Conservation (phyloP, 1,139 yeast genomes). For the Lodderomyces margitis region DNA sequence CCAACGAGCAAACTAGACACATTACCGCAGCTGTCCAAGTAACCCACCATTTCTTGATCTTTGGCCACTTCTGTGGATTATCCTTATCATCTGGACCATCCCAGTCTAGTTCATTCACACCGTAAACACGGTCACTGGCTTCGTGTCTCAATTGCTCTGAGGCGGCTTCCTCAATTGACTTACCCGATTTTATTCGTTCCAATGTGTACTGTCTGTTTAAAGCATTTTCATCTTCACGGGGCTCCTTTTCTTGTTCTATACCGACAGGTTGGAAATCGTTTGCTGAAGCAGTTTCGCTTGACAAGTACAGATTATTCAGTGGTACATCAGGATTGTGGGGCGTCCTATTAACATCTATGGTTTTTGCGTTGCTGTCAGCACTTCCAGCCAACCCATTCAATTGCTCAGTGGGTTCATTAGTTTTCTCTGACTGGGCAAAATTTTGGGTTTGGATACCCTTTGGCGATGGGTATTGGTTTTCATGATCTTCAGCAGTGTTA, state of each 20-base stretch:
- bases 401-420: not conserved
- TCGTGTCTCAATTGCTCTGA: slow-evolving; percentile 11
- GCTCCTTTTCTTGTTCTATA: not conserved
- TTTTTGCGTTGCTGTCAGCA: not conserved
- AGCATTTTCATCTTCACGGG: slow-evolving; percentile 9
- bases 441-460: too few relatives aligned
- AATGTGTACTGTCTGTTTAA: slow-evolving; percentile 22
- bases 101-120: slow-evolving; percentile 48
- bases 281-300: not conserved
- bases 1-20: slow-evolving; percentile 68
- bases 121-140: not conserved
- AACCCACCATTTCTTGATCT: slow-evolving; percentile 58
- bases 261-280: not conserved
- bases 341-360: not conserved
- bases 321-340: not conserved
- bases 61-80: slow-evolving; percentile 67
- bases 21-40: slow-evolving; percentile 62
- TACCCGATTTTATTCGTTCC: slow-evolving; percentile 20
- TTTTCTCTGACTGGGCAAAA: too few relatives aligned
- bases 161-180: slow-evolving; percentile 19
- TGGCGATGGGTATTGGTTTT: too few relatives aligned
- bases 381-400: not conserved
- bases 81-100: slow-evolving; percentile 58
- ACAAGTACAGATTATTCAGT: not conserved
- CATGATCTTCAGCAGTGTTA: too few relatives aligned